Percentiles rank a stretch among this genome's conserved stretches.
Evolutionary conservation across 116 monocot genomes (phyloP).

Genomic region (Iris pallida): DNA sequence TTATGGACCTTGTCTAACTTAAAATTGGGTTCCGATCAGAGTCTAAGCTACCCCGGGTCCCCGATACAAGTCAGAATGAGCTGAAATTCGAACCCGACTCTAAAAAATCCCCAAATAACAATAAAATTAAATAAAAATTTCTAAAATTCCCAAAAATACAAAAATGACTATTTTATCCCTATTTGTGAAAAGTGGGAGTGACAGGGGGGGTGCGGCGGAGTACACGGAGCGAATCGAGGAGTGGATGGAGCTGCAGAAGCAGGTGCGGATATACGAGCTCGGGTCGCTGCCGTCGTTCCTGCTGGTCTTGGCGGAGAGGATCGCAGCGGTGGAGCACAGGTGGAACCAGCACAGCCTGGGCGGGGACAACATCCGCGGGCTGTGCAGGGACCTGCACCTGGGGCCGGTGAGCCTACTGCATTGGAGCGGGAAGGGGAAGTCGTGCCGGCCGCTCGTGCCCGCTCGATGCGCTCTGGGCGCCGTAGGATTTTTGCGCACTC

Average conservation of each 20-base stretch:
- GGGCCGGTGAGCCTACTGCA: constrained; percentile 67
- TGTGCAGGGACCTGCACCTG: constrained; percentile 55
- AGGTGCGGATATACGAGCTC: constrained; percentile 69
- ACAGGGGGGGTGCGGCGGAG: no score
- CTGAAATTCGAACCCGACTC: no score
- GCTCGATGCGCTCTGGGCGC: constrained; percentile 63
- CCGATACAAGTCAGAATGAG: no score
- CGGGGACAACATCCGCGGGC: constrained; percentile 63
- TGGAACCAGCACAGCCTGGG: constrained; percentile 92
- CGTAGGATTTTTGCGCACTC: constrained; percentile 51
- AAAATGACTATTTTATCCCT: no score
- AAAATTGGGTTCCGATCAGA: no score
- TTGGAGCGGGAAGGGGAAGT: constrained; percentile 89
- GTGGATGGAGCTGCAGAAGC: constrained; percentile 76
- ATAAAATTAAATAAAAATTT: no score
- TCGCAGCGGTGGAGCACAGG: constrained; percentile 64
- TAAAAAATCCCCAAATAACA: no score
- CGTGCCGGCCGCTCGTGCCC: constrained; percentile 72
- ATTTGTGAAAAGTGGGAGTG: no score
- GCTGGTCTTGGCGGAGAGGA: constrained; percentile 65
- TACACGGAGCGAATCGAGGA: constrained; percentile 62
- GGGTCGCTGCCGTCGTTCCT: constrained; percentile 77
- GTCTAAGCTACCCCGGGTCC: no score
- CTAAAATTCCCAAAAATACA: no score
- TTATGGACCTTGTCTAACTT: no score